Evolutionary conservation across 1,284 basidiomycete species (phyloP), one percentile per base, ranked within the genome.

Genomic region (Xanthoconium separans): DNA sequence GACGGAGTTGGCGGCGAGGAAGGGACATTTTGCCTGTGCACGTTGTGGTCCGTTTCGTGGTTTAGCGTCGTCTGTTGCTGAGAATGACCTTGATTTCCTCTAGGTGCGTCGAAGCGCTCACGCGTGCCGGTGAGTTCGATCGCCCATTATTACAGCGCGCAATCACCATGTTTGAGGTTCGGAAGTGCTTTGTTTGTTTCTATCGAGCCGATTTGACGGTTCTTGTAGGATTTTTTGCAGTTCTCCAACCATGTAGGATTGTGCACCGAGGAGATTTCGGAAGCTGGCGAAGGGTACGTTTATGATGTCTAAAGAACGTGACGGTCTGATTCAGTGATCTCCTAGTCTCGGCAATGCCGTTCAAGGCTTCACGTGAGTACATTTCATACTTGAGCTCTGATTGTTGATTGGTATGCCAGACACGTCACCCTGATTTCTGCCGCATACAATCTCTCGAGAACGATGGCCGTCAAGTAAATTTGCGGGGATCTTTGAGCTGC

Each of bases 1-100:
- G 95, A 96, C 65, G 95, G 94, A 8, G 91, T 96, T 18, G 94
- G 94, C 6, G 94, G 95, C 1, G 91, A 94, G 60, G 94, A 95
- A 71, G 94, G 93, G 9, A 91, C 87, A 0, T 91, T 91, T 70
- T 89, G 87, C 60, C 71, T 91, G 20, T 91, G 88, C 64, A 92
- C 90, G 0, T 71, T 92, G 6, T 92, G 89, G 89, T 63, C 39
- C 2, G 49, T 54, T 40, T 13, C 27, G 12, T 27, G 10, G 20
- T 44, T 18, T 11, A 15, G 4, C 12, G 8, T 20, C 30, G 16
- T 15, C 36, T 16, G 24, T 13, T 5, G 11, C 5, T 1, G 6
- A 27, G 30, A 29, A 18, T 46, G 24, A n/a, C 36, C 6, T 39
- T 69, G 63, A 53, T 67, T 63, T 60, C 61, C 67, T 11, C 2